Evolutionary conservation across 768 basidiomycete species (phyloP).

Genomic region (Imleria badia): DNA sequence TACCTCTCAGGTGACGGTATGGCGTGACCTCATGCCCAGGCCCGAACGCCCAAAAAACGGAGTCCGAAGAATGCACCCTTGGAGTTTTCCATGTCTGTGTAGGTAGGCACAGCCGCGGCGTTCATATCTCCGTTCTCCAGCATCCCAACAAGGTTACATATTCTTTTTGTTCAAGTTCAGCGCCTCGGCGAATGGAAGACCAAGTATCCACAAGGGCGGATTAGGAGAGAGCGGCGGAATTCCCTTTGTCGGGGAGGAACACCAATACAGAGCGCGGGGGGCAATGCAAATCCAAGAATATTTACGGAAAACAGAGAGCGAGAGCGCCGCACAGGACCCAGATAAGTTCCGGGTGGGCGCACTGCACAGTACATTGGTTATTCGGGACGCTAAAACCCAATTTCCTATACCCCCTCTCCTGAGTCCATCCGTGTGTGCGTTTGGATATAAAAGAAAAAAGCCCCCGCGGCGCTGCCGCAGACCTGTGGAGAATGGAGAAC

Average conservation of each 20-base stretch:
- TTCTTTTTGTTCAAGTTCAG: constrained; percentile 6
- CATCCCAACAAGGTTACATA: neutral
- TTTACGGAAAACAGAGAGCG: neutral
- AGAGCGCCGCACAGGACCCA: neutral
- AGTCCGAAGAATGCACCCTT: constrained; percentile 8
- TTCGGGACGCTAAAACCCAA: constrained; percentile 5
- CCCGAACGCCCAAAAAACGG: neutral
- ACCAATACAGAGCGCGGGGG: neutral
- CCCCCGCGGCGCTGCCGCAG: constrained; percentile 12
- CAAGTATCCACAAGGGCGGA: constrained; percentile 1
- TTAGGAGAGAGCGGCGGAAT: constrained; percentile 10
- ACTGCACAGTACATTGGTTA: constrained; percentile 10
- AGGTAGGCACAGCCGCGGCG: constrained; percentile 11
- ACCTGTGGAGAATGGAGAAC: neutral
- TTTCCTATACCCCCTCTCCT: neutral
- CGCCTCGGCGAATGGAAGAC: constrained; percentile 12
- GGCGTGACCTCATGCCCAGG: constrained; percentile 5
- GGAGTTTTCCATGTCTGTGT: neutral
- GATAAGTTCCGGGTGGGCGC: constrained; percentile 1
- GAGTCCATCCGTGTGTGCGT: neutral
- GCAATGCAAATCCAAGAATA: constrained; percentile 1
- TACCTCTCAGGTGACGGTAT: neutral
- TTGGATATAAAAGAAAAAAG: neutral
- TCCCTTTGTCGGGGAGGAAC: constrained; percentile 1
- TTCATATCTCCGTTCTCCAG: constrained; percentile 11